Base-by-base conservation (phyloP, 2,329 filamentous ascomycete species). In the Stromatinia cepivora region DNA sequence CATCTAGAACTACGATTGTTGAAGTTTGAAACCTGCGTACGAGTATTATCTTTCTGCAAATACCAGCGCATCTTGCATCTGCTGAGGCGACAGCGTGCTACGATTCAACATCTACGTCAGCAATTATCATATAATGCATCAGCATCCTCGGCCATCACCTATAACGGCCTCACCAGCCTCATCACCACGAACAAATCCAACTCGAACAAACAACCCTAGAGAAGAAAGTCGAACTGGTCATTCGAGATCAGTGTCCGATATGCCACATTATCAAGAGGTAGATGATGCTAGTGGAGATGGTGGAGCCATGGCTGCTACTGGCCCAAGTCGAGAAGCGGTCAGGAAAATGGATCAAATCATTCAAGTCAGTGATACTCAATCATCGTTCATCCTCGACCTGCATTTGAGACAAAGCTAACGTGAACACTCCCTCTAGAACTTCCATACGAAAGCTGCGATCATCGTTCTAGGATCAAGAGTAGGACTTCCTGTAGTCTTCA, bases 341-440 rank as follows among this genome's bases (percentile, higher is more conserved):
- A 88, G 86, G 81, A 95, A 95, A 82, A 84, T 97, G 75, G 95
- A 96, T 79, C 93, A 97, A 81, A 95, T 98, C 77, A 90, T 97
- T 76, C 92, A 95, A 86, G 93, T 96, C 82, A 71, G 71, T 48
- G 76, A 48, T 22, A 17, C 53, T 56, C 57, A 28, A 65, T 31
- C 45, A 54, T 69, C 54, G 31, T 13, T 36, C 50, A 70, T 42
- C 42, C 25, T 45, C 50, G 48, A 34, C 42, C 25, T 48, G 36
- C 36, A 52, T 68, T 13, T 52, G 56, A 67, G 45, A 53, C 56
- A 62, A 70, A 56, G 25, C 63, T 70, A 53, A 65, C n/a, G n/a
- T 69, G 57, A n/a, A 67, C 76, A 72, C 17, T 56, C 25, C 28
- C 52, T 34, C 20, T 76, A 97, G 93, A 97, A 97, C 79, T 95